Conservation (phyloP, 257 asterid genomes). For the Solanum chmielewskii region DNA sequence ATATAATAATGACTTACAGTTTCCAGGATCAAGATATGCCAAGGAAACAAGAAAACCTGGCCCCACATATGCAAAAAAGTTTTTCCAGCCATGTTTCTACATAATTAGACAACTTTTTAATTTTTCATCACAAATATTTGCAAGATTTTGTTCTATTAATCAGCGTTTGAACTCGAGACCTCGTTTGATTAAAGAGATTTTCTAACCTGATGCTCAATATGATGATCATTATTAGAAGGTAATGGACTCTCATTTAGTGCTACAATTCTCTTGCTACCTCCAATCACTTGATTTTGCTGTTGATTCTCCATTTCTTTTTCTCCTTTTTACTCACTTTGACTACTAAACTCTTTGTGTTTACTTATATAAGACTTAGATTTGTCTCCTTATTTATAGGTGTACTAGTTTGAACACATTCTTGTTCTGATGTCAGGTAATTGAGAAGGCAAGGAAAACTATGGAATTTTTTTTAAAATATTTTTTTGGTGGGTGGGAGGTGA, state of each 20-base stretch:
- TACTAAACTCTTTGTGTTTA: neutral
- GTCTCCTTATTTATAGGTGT: neutral
- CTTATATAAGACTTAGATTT: neutral
- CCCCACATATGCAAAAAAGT: constrained; percentile 56
- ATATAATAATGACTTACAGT: constrained; percentile 26
- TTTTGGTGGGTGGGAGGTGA: too few species aligned
- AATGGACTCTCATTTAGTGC: constrained; percentile 30
- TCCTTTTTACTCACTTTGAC: neutral
- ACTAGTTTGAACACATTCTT: neutral
- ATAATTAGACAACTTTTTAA: neutral
- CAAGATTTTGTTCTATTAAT: neutral
- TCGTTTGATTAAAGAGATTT: too few species aligned
- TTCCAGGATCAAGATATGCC: constrained; percentile 96
- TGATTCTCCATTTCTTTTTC: constrained; percentile 27
- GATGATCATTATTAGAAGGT: neutral
- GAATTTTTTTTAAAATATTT: too few species aligned
- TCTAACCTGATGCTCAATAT: constrained; percentile 8
- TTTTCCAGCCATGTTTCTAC: constrained; percentile 80
- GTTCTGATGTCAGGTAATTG: neutral
- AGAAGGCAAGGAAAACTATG: neutral
- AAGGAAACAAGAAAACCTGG: constrained; percentile 91
- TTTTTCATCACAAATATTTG: neutral
- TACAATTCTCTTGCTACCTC: constrained; percentile 31
- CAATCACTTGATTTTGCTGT: constrained; percentile 17
- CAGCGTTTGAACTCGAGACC: neutral